Evolutionary conservation across 2,329 filamentous ascomycete genomes (phyloP), one percentile per base, ranked within the genome.

Genomic region (Phaeosphaeria sp.): DNA sequence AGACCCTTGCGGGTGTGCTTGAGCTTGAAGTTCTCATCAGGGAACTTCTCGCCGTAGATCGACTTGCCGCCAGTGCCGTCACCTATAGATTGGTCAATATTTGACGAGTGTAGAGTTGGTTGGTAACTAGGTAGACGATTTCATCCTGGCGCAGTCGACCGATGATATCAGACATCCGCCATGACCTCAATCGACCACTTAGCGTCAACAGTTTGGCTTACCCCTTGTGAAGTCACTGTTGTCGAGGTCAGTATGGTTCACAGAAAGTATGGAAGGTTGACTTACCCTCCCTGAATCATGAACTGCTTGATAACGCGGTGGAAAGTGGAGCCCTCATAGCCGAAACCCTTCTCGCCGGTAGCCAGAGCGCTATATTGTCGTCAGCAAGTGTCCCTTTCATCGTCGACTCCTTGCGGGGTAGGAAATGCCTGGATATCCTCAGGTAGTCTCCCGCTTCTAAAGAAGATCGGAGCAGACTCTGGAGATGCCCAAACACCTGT

Each of bases 1-100:
- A 92, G 82, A 72, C 91, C 91, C 80, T 88, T 89, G 86, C 92
- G 93, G 83, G 85, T 87, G 88, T 96, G 92, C 79, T 93, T 93
- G 76, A 94, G 85, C 89, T 95, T 94, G 86, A 96, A 95, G 89
- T 94, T 95, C 88, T 96, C 91, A 73, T 96, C 91, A 65, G 87
- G 80, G 82, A 95, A 95, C 81, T 91, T 91, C 70, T 86, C 84
- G 72, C 91, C 91, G 78, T 94, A 95, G 83, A 95, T 94, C 65
- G 90, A 92, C 85, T 93, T 93, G 80, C 91, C 91, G 77, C 91
- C 91, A 63, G 91, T 93, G 72, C 91, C 86, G 72, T 95, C 90
- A 57, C 88, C 88, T 67, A 87, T 18, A n/a, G n/a, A n/a, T n/a
- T n/a, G n/a, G n/a, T n/a, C n/a, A n/a, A n/a, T n/a, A n/a, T n/a